These are phyloP conservation scores for Vitis cinerea DNA, from an alignment of 164 flowering plant genomes.

Conservation along the genomic window DNA sequence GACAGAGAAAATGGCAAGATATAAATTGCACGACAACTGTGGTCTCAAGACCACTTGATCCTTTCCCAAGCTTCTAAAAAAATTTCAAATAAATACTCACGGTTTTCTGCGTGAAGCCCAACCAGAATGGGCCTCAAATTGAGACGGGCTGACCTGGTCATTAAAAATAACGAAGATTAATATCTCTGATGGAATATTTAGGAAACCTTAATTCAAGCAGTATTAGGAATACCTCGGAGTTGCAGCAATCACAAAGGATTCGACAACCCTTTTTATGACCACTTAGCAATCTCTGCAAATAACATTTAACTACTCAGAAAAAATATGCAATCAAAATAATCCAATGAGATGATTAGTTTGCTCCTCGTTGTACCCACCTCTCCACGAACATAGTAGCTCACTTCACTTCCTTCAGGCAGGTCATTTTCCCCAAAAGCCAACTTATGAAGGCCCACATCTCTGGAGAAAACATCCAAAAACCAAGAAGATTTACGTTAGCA, in stretches of 20 bases:
- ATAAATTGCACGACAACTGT: too few species aligned
- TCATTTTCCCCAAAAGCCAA: conserved; percentile 67
- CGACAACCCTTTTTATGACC: conserved; percentile 77
- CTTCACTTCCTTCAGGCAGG: conserved; percentile 83
- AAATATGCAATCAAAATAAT: background rate
- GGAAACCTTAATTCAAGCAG: conserved; percentile 3
- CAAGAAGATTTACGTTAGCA: background rate
- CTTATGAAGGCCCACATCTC: conserved; percentile 82
- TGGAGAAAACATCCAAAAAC: conserved; percentile 20
- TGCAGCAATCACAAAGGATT: conserved; percentile 74
- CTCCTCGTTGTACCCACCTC: conserved; percentile 43
- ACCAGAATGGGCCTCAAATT: conserved; percentile 98
- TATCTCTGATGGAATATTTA: conserved; percentile 3
- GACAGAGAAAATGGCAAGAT: too few species aligned
- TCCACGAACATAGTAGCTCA: conserved; percentile 65
- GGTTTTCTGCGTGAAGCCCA: conserved; percentile 83
- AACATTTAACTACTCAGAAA: background rate
- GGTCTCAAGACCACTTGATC: background rate
- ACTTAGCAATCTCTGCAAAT: conserved; percentile 53
- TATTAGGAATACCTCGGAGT: conserved; percentile 48
- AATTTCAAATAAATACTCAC: conserved; percentile 44
- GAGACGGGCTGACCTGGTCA: conserved; percentile 88
- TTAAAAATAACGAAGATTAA: conserved; percentile 19
- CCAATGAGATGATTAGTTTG: background rate
- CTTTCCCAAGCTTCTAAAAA: background rate